Base-by-base conservation (phyloP, 2,329 filamentous ascomycete genomes). In the Aspergillus piperis region DNA sequence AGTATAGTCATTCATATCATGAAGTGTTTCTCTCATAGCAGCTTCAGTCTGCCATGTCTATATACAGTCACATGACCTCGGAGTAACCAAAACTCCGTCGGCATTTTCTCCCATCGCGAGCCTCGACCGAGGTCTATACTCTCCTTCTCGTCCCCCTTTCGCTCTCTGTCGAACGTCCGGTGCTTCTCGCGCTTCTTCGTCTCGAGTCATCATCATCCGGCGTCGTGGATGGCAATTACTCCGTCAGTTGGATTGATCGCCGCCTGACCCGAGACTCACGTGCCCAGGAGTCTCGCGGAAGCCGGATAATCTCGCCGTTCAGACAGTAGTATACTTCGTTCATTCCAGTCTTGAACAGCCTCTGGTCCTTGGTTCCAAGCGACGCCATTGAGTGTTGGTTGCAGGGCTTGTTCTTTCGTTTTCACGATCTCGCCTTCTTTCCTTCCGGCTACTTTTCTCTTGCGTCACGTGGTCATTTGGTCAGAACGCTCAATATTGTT, bases 201-300 rank as follows among this genome's bases (percentile, higher is more conserved):
- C 52, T 41, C 54, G 42, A 41, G 21, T 51, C 41, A 48, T 54
- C 36, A 51, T 30, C 42, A 38, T 41, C 49, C 32, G 27, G 11
- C 25, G 17, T 23, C 32, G 54, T 61, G 55, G 53, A 59, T 52
- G 56, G 59, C 61, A 54, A 53, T 63, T 61, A 53, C 52, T 42
- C 19, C 30, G 39, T 8, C 53, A 41, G 25, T 47, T 21, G 17
- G 27, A 55, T 42, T 30, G n/a, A 19, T 38, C 54, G 27, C 44
- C 32, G n/a, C 51, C 39, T 55, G 39, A 32, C 25, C 53, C 39
- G 39, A 55, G 53, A 47, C 53, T 55, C 53, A 55, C 53, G 41
- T 55, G 53, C 23, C 15, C 30, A 21, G 53, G 39, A 55, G 41
- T 32, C 41, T 47, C 41, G 23, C 53, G 41, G 53, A 25, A 55